A percentile compares a stretch with the other conserved stretches of the same genome.
These are phyloP conservation scores for Aspergillus carbonarius DNA, from an alignment of 2,329 filamentous ascomycete genomes.

Conservation along the genomic window DNA sequence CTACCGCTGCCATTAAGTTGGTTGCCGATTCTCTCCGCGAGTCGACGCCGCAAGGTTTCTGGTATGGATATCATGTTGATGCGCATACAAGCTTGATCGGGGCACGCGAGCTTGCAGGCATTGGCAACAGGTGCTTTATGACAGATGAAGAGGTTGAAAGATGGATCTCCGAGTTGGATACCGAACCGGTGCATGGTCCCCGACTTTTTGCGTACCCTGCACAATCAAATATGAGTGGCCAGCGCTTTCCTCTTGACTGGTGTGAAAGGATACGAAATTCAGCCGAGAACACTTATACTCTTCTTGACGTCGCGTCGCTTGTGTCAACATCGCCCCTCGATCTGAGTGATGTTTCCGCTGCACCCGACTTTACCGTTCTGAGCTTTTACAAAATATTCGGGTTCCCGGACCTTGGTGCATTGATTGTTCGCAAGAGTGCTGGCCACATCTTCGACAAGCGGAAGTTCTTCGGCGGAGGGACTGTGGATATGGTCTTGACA, in stretches of 20 bases:
- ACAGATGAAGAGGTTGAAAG: constrained; percentile 60
- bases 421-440: constrained; percentile 75
- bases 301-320: constrained; percentile 81
- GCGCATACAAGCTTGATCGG: constrained; percentile 87
- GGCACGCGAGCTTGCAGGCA: constrained; percentile 67
- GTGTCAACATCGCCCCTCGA: constrained; percentile 76
- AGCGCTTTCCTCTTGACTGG: constrained; percentile 72
- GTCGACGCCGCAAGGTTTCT: constrained; percentile 64
- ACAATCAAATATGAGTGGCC: constrained; percentile 91
- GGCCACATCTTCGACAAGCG: constrained; percentile 63
- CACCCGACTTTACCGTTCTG: constrained; percentile 81
- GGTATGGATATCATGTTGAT: constrained; percentile 79
- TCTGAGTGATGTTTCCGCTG: constrained; percentile 58
- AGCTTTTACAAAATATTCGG: constrained; percentile 99
- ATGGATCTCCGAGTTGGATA: constrained; percentile 57
- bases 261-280: constrained; percentile 46
- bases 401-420: constrained; percentile 83
- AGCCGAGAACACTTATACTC: constrained; percentile 56
- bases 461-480: constrained; percentile 90
- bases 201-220: constrained; percentile 77
- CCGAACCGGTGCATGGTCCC: constrained; percentile 20
- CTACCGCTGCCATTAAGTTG: constrained; percentile 86
- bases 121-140: constrained; percentile 63
- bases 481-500: constrained; percentile 83
- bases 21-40: constrained; percentile 75